These are phyloP conservation scores for Colletotrichum sp. DNA, from an alignment of 2,329 filamentous ascomycete genomes.

Conservation along the genomic window DNA sequence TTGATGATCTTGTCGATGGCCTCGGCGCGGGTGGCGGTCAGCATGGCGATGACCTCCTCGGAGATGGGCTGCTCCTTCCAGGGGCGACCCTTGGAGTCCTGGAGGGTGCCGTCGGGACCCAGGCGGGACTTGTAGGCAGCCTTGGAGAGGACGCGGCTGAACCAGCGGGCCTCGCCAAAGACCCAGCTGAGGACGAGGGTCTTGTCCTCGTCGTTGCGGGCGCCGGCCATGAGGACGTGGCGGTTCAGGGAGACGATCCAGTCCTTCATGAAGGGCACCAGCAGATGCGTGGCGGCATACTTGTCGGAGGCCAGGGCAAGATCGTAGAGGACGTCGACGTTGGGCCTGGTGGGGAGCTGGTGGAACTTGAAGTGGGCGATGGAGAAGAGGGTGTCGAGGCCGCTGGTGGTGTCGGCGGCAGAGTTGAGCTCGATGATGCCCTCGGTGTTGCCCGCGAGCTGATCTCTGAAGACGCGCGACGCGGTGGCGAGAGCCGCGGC, in stretches of 20 bases:
- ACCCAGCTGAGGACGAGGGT: constrained; percentile 19
- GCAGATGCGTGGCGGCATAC: constrained; percentile 17
- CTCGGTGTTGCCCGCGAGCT: constrained; percentile 1
- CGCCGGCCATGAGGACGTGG: constrained; percentile 18
- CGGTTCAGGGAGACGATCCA: constrained; percentile 19
- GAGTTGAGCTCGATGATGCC: constrained; percentile 10
- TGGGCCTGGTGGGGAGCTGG: constrained; percentile 14
- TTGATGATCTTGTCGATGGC: constrained; percentile 18
- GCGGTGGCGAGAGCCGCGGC: not conserved
- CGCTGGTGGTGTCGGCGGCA: constrained; percentile 6
- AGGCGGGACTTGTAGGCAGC: constrained; percentile 17
- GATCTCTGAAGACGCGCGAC: constrained; percentile 11
- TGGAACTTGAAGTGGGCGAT: constrained; percentile 20
- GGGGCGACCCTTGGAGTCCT: constrained; percentile 11
- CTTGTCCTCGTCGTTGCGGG: constrained; percentile 21
- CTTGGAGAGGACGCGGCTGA: constrained; percentile 15
- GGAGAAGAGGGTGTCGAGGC: constrained; percentile 15
- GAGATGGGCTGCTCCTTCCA: constrained; percentile 17
- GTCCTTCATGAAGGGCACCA: constrained; percentile 20
- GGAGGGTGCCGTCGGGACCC: constrained; percentile 5
- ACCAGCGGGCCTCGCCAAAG: constrained; percentile 18
- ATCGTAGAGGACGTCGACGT: constrained; percentile 15
- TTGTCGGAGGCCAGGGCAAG: constrained; percentile 15
- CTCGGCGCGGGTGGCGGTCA: constrained; percentile 11
- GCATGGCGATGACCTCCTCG: constrained; percentile 13